Base-by-base conservation (phyloP, 495 filamentous ascomycete species). In the Penicillium canariense region DNA sequence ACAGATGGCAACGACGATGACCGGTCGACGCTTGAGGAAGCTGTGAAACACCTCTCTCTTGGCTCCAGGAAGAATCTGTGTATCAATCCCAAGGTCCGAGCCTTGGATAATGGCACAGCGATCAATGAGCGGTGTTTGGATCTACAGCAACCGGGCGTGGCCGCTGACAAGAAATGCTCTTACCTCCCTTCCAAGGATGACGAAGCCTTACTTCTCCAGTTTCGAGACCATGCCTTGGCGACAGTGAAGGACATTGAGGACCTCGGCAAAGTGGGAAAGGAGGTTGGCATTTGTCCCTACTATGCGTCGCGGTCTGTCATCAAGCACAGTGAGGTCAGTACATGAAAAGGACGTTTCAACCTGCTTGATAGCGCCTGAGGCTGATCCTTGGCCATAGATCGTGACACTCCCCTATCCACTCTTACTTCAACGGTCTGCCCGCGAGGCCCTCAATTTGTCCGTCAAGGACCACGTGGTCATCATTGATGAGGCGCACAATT, bases 81-180 rank as follows among this genome's bases (percentile, higher is more conserved):
- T 68, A 96, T 97, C 63, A 96, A 97, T 61, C 80, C 88, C 4
- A 82, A 83, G 23, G 93, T 98, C 14, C 74, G 77, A 35, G 82
- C 80, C 17, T 80, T 97, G 10, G 80, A 79, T 1, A 89, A 81
- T 56, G 73, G 85, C 15, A 87, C 87, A 0, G 90, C 91, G 10
- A 96, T 98, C 70, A 98, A 97, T 60, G 94, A 97, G 70, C 77
- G 87, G n/a, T 98, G 94, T 66, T 73, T 95, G 22, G 93, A 97
- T 43, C 74, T 97, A 20, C 94, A 98, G 61, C 85, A 96, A 67
- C 75, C 88, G 1, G 75, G 76, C 25, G 86, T 82, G 36, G 73
- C 87, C 0, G 77, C 81, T 55, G 78, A 88, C 10, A 80, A 81
- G 35, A 88, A 84, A 63, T 98, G 94, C 65, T 67, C 81, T 2